Evolutionary conservation across 2,329 filamentous ascomycete species (phyloP).

Genomic region (Sordariomycetes sp.): DNA sequence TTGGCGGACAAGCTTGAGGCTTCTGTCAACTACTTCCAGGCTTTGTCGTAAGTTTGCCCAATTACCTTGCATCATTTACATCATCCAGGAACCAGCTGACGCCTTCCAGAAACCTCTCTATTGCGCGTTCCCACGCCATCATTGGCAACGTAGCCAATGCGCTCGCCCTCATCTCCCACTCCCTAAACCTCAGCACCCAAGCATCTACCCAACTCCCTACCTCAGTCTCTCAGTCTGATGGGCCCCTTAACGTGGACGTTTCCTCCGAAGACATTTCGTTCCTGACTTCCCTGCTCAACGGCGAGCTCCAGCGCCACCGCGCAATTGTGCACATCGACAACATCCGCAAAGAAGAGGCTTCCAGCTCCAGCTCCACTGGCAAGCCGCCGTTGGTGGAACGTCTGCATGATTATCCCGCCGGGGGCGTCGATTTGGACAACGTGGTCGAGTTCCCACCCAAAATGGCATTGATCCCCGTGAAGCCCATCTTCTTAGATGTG

Average conservation of each 20-base stretch:
- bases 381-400: constrained; percentile 59
- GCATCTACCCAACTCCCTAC: constrained; percentile 38
- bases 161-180: constrained; percentile 73
- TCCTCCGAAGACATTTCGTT: constrained; percentile 45
- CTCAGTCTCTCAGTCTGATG: constrained; percentile 14
- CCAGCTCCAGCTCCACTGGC: constrained; percentile 17
- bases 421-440: constrained; percentile 65
- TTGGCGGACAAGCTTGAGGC: constrained; percentile 72
- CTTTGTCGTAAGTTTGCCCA: constrained; percentile 59
- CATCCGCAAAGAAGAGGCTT: constrained; percentile 41
- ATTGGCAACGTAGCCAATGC: constrained; percentile 66
- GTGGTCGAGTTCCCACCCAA: constrained; percentile 82
- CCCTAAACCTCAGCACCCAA: constrained; percentile 51
- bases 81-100: too few relatives aligned
- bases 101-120: constrained; percentile 68
- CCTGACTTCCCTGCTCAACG: constrained; percentile 54
- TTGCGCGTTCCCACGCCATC: constrained; percentile 76
- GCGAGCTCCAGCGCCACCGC: constrained; percentile 70
- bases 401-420: constrained; percentile 64
- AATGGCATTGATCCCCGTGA: constrained; percentile 75
- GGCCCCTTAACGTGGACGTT: constrained; percentile 61
- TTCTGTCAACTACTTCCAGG: constrained; percentile 75
- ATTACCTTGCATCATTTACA: background rate
- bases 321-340: constrained; percentile 78
- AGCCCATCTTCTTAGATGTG: constrained; percentile 91